Evolutionary conservation across 2,329 filamentous ascomycete genomes (phyloP).

Genomic region (Beauveria varroae): DNA sequence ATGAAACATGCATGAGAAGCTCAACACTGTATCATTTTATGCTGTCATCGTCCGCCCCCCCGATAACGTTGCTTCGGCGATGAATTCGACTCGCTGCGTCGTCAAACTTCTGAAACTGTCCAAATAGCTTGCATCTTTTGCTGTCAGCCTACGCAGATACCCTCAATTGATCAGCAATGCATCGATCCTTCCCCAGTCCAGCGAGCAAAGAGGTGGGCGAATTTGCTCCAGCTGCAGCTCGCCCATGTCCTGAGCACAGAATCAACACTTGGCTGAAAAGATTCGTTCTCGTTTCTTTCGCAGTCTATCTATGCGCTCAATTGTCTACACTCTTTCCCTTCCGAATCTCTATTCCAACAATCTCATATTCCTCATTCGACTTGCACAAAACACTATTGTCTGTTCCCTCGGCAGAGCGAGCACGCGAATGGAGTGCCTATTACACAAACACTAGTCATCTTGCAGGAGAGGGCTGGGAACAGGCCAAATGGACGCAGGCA

Average conservation of each 20-base stretch:
- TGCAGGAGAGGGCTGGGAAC: slow-evolving; percentile 28
- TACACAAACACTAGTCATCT: slow-evolving; percentile 32
- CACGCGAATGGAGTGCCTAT: slow-evolving; percentile 27
- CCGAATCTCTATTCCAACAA: not conserved
- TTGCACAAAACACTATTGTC: not conserved
- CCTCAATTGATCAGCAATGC: not conserved
- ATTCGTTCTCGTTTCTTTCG: not conserved
- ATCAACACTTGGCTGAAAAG: not conserved
- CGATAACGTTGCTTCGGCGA: not conserved
- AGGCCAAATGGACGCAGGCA: slow-evolving; percentile 31
- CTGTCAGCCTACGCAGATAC: too few relatives aligned
- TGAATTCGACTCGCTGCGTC: not conserved
- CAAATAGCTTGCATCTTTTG: not conserved
- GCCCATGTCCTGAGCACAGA: not conserved
- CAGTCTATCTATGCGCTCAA: not conserved
- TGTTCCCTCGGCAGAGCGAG: not conserved
- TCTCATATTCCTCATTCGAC: not conserved
- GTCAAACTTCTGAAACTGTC: not conserved
- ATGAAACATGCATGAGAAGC: not conserved
- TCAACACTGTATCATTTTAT: not conserved
- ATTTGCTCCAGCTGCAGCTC: not conserved
- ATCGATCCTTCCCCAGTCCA: not conserved
- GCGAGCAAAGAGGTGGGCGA: not conserved
- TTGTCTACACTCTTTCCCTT: not conserved
- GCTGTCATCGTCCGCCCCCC: not conserved